These are phyloP conservation scores for Albophoma yamanashiensis DNA, from an alignment of 2,329 filamentous ascomycete species.

Conservation along the genomic window DNA sequence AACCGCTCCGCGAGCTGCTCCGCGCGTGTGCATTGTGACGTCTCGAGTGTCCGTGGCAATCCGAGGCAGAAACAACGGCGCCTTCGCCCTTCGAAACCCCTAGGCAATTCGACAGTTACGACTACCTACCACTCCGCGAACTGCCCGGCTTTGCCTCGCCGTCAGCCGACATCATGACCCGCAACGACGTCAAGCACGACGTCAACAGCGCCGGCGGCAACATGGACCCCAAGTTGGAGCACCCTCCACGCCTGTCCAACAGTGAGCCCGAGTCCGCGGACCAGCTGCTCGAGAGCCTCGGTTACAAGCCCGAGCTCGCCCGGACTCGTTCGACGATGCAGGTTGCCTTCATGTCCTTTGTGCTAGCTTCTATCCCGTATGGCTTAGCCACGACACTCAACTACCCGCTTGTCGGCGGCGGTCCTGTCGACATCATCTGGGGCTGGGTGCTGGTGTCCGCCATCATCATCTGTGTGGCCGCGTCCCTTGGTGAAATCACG, in stretches of 20 bases:
- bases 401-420: conserved; percentile 57
- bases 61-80: neutral
- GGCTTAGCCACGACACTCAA: conserved; percentile 59
- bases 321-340: conserved; percentile 57
- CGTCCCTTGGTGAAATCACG: conserved; percentile 63
- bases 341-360: conserved; percentile 68
- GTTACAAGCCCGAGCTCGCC: conserved; percentile 54
- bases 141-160: neutral
- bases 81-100: neutral
- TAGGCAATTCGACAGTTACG: neutral
- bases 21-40: neutral
- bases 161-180: conserved; percentile 6
- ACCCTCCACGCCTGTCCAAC: conserved; percentile 9
- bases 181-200: conserved; percentile 10
- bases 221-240: conserved; percentile 17
- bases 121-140: neutral
- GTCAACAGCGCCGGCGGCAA: conserved; percentile 9
- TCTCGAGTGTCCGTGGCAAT: neutral
- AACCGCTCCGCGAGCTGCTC: neutral
- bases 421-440: conserved; percentile 61
- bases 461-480: conserved; percentile 61
- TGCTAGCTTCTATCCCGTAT: conserved; percentile 65
- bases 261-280: conserved; percentile 39
- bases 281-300: conserved; percentile 50
- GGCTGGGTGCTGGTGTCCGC: conserved; percentile 59